phyloP scores from a whole-genome alignment of 768 basidiomycete species.

The Mycena indigotica region DNA sequence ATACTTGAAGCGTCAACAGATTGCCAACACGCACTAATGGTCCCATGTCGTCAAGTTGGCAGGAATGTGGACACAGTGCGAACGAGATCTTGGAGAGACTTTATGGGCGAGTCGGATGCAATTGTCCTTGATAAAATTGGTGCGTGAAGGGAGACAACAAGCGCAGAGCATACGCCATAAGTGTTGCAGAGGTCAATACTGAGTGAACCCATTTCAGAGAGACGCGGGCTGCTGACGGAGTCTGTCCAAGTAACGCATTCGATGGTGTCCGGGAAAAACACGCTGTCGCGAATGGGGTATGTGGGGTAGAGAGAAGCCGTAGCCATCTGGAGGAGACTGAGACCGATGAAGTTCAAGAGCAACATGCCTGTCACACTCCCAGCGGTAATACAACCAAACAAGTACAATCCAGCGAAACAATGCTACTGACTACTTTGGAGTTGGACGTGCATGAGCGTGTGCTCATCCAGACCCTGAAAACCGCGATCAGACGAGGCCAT shows the following conservation, averaged over 20 bases:
- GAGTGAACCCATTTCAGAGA: slow-evolving; percentile 45
- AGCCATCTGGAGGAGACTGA: not conserved
- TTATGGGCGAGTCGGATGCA: slow-evolving; percentile 46
- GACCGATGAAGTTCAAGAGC: not conserved
- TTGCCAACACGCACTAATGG: slow-evolving; percentile 33
- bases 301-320: slow-evolving; percentile 52
- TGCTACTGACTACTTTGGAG: not conserved
- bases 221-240: slow-evolving; percentile 40
- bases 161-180: slow-evolving; percentile 40
- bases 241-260: slow-evolving; percentile 54
- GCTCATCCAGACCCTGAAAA: not conserved
- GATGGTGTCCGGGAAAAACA: slow-evolving; percentile 45
- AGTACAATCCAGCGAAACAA: not conserved
- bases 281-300: slow-evolving; percentile 47
- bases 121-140: slow-evolving; percentile 35
- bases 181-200: slow-evolving; percentile 49
- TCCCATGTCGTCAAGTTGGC: slow-evolving; percentile 26
- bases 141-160: not conserved
- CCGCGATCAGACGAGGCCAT: not conserved
- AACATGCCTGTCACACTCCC: not conserved
- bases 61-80: slow-evolving; percentile 37
- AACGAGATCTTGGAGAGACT: slow-evolving; percentile 39
- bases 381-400: not conserved
- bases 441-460: not conserved
- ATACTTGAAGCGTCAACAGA: not conserved